phyloP scores from a whole-genome alignment of 768 basidiomycete genomes.

The Roridomyces roridus region DNA sequence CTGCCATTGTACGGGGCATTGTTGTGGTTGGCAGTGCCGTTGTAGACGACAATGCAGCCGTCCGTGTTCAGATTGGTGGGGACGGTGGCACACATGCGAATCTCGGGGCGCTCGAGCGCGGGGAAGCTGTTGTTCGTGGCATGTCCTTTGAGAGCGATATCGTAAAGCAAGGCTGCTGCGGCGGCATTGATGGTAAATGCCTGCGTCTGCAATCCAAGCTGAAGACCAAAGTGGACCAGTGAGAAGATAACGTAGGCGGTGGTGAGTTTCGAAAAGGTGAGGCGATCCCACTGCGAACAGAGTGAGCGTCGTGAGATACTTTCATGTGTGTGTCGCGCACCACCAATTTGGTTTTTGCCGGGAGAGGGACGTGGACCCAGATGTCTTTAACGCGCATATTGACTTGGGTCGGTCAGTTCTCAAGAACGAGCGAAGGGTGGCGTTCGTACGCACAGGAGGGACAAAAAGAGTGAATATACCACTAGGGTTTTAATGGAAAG shows the following conservation, averaged over 20 bases:
- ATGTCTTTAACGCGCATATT: conserved; percentile 48
- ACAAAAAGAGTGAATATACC: conserved; percentile 43
- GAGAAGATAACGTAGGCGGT: conserved; percentile 72
- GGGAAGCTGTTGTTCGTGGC: conserved; percentile 57
- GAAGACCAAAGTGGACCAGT: conserved; percentile 66
- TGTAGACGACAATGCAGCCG: conserved; percentile 64
- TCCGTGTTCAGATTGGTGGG: conserved; percentile 47
- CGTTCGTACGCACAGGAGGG: conserved; percentile 30
- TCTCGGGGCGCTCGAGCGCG: conserved; percentile 49
- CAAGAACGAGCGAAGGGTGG: no score
- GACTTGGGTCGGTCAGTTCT: no score
- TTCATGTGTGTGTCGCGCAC: conserved; percentile 39
- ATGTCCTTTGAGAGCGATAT: conserved; percentile 56
- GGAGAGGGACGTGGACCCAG: conserved; percentile 42
- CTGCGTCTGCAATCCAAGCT: conserved; percentile 70
- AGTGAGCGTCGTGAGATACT: not conserved
- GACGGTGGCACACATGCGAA: conserved; percentile 64
- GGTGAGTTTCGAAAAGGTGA: conserved; percentile 72
- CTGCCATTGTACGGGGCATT: conserved; percentile 20
- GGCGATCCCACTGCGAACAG: conserved; percentile 63
- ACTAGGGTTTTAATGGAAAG: conserved; percentile 44
- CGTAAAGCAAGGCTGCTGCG: conserved; percentile 58
- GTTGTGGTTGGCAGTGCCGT: conserved; percentile 39
- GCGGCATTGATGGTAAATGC: conserved; percentile 69
- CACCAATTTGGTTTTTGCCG: conserved; percentile 50